A percentile compares a stretch with the other conserved stretches of the same genome.
These are phyloP conservation scores for Coemansia aciculifera DNA, from an alignment of 192 early-diverging fungal species.

Conservation along the genomic window DNA sequence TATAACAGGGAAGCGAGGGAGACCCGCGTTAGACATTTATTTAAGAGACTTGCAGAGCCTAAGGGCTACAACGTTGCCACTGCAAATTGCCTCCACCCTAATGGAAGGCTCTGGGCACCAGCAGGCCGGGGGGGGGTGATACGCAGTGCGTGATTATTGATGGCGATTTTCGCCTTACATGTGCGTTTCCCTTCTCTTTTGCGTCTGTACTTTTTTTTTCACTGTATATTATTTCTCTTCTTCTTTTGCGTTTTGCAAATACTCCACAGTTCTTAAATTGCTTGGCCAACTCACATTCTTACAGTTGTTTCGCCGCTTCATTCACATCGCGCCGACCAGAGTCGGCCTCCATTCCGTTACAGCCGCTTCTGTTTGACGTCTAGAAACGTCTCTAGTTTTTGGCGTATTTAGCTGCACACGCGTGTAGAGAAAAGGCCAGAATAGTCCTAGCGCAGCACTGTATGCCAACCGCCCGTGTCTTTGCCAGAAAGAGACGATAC, in stretches of 20 bases:
- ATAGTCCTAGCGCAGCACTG: neutral
- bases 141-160: neutral
- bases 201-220: constrained; percentile 3
- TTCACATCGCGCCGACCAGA: neutral
- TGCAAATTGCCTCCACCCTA: neutral
- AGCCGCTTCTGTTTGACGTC: neutral
- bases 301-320: neutral
- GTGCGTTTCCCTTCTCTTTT: neutral
- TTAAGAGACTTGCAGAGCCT: neutral
- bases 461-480: neutral
- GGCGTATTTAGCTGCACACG: neutral
- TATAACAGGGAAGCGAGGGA: neutral
- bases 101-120: neutral
- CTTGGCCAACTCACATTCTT: neutral
- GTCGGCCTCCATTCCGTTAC: neutral
- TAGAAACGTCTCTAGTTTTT: neutral
- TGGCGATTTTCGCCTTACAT: constrained; percentile 4
- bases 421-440: neutral
- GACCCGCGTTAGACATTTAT: neutral
- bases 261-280: neutral
- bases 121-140: neutral
- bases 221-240: neutral
- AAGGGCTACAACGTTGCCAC: neutral
- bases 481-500: neutral
- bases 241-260: neutral